Conservation (phyloP, 225 moss, liverwort and hornwort genomes). For the Antitrichia curtipendula region DNA sequence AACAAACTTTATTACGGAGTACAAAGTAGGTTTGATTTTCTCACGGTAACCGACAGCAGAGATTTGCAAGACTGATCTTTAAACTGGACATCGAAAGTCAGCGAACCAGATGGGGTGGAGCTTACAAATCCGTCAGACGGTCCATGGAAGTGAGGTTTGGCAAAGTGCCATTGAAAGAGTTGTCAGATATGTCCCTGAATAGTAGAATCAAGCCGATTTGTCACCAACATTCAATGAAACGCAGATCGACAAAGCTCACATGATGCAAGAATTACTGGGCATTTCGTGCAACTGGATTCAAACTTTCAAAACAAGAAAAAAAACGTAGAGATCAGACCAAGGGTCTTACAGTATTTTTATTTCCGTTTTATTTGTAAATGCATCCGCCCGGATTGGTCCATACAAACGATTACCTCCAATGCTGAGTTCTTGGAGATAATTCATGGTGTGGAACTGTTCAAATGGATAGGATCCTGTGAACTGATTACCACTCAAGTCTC, state of each 20-base stretch:
- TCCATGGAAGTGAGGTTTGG: neutral
- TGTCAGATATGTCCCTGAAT: neutral
- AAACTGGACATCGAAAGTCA: neutral
- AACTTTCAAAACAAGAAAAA: neutral
- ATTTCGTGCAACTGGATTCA: neutral
- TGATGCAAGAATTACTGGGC: neutral
- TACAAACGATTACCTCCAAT: neutral
- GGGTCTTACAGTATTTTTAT: neutral
- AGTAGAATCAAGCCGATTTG: neutral
- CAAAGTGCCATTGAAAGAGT: neutral
- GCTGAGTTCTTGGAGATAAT: neutral
- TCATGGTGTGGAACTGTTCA: neutral
- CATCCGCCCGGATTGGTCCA: neutral
- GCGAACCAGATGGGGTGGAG: neutral
- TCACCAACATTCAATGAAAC: neutral
- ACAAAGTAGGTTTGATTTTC: neutral
- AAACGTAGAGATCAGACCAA: neutral
- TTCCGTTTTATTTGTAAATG: neutral
- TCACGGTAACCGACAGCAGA: neutral
- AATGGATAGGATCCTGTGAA: neutral
- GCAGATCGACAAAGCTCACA: neutral
- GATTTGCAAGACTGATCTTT: neutral
- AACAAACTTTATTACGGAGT: neutral
- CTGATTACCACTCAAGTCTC: slow-evolving; percentile 8
- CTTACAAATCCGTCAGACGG: neutral